Percentiles rank a stretch among this genome's conserved stretches.
Evolutionary conservation across 2,329 filamentous ascomycete species (phyloP).

Genomic region (Apiospora pterosperma): DNA sequence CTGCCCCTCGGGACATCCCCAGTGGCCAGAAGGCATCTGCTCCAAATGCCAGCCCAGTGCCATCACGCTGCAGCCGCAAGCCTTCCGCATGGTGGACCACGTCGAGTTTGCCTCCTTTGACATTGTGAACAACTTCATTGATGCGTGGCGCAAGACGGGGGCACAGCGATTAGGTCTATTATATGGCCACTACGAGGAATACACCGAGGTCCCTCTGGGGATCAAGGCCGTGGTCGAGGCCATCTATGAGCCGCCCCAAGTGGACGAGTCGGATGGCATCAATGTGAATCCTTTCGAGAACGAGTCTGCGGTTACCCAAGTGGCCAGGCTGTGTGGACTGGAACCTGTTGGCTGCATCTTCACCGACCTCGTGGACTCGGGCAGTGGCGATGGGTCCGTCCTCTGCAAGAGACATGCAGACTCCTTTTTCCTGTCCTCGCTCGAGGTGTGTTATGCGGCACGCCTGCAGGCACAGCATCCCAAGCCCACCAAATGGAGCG

Average conservation of each 20-base stretch:
- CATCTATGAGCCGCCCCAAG: constrained; percentile 93
- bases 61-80: constrained; percentile 89
- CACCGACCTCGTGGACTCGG: constrained; percentile 84
- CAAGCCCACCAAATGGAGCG: constrained; percentile 93
- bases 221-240: constrained; percentile 95
- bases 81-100: constrained; percentile 96
- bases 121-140: constrained; percentile 84
- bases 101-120: constrained; percentile 88
- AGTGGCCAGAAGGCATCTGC: constrained; percentile 95
- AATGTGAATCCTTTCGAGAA: constrained; percentile 82
- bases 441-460: constrained; percentile 87
- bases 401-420: constrained; percentile 94
- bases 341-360: constrained; percentile 91
- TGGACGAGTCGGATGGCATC: constrained; percentile 84
- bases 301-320: constrained; percentile 74
- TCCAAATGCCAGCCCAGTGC: constrained; percentile 97
- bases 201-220: constrained; percentile 87
- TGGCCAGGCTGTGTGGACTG: constrained; percentile 80
- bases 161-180: constrained; percentile 83
- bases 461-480: constrained; percentile 85
- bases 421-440: constrained; percentile 89
- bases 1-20: constrained; percentile 88
- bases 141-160: constrained; percentile 87
- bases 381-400: constrained; percentile 77
- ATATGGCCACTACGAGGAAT: constrained; percentile 88